Percentiles rank a stretch among this genome's conserved stretches.
These are phyloP conservation scores for Butyriboletus loyo DNA, from an alignment of 768 basidiomycete species.

Conservation along the genomic window DNA sequence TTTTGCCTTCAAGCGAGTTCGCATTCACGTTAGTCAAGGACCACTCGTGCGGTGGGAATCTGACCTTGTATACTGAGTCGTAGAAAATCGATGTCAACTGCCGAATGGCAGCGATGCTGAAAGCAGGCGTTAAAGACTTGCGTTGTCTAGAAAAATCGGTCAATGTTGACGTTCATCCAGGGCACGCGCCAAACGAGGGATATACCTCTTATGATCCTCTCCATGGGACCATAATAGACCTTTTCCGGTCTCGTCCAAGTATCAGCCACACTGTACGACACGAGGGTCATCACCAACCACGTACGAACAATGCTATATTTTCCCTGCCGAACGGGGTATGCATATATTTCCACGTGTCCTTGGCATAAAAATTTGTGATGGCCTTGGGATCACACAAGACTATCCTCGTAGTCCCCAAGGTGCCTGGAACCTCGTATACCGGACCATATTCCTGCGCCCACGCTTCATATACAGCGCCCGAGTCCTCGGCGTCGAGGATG, in stretches of 20 bases:
- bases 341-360: slow-evolving; percentile 35
- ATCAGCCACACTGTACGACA: background rate
- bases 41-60: background rate
- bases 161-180: background rate
- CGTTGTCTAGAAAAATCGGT: slow-evolving; percentile 27
- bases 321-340: slow-evolving; percentile 34
- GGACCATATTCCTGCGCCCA: slow-evolving; percentile 24
- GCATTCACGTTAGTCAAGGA: background rate
- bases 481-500: background rate
- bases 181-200: background rate
- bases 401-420: slow-evolving; percentile 9
- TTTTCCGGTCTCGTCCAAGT: slow-evolving; percentile 17
- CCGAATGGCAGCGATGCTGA: slow-evolving; percentile 37
- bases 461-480: slow-evolving; percentile 14
- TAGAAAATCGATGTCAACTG: slow-evolving; percentile 37
- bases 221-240: slow-evolving; percentile 34
- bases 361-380: slow-evolving; percentile 14
- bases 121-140: slow-evolving; percentile 37
- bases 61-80: slow-evolving; percentile 32
- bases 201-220: slow-evolving; percentile 45
- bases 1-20: background rate
- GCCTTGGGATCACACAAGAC: slow-evolving; percentile 41
- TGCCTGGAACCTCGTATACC: slow-evolving; percentile 13
- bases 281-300: background rate
- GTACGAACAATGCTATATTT: slow-evolving; percentile 26